Evolutionary conservation across 2,329 filamentous ascomycete genomes (phyloP).

Genomic region (Saccharata proteae): DNA sequence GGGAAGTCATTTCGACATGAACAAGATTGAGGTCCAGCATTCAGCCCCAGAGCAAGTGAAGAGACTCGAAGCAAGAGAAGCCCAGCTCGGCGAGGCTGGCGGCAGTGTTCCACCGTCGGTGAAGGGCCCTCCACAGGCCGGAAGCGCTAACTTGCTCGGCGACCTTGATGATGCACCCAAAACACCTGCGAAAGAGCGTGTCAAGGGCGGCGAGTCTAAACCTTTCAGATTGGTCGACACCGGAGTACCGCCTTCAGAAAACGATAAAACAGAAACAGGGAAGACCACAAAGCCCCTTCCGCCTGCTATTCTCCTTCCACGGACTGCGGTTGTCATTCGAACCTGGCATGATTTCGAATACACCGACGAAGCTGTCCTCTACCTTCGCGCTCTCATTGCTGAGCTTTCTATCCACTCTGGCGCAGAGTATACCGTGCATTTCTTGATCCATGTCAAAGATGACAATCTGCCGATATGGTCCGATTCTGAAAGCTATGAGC

Average conservation of each 20-base stretch:
- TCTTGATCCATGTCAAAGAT: conserved; percentile 76
- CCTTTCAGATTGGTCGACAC: conserved; percentile 4
- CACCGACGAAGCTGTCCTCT: conserved; percentile 67
- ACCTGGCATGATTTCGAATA: conserved; percentile 74
- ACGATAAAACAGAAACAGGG: conserved; percentile 10
- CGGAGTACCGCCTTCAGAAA: conserved; percentile 2
- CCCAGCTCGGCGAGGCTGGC: too few species aligned
- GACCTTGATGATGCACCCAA: too few species aligned
- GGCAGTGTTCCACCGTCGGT: too few species aligned
- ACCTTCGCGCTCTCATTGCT: conserved; percentile 67
- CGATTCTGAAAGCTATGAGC: conserved; percentile 60
- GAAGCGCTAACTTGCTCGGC: too few species aligned
- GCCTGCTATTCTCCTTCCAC: conserved; percentile 33
- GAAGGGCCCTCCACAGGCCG: too few species aligned
- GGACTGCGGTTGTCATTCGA: conserved; percentile 70
- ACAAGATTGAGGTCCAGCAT: conserved; percentile 2
- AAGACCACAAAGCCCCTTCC: conserved; percentile 3
- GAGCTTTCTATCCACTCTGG: conserved; percentile 68
- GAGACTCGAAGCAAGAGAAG: too few species aligned
- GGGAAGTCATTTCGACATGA: too few species aligned
- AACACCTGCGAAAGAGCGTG: too few species aligned
- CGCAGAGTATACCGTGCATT: conserved; percentile 71
- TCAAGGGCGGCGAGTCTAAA: conserved; percentile 13
- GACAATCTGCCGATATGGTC: conserved; percentile 70
- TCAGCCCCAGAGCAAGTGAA: too few species aligned